Evolutionary conservation across 225 moss, liverwort and hornwort species (phyloP).

Genomic region (Thuidium tamariscinum): DNA sequence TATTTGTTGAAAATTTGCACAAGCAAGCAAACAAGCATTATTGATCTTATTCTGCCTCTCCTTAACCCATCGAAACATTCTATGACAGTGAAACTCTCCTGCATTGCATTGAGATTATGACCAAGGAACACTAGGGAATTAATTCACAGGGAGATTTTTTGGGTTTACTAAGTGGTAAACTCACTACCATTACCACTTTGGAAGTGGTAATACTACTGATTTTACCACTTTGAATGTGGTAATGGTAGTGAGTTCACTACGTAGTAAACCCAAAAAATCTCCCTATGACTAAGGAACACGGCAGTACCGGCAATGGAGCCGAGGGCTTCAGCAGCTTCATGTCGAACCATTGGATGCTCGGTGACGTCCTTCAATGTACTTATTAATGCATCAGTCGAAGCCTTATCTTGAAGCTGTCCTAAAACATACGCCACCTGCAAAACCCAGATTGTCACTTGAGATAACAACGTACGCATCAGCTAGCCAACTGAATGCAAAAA

Average conservation of each 20-base stretch:
- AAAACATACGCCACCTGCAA: slow-evolving; percentile 80
- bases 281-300: too few relatives aligned
- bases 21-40: not conserved
- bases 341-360: slow-evolving; percentile 92
- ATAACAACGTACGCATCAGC: not conserved
- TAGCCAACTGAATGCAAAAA: not conserved
- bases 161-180: too few relatives aligned
- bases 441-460: not conserved
- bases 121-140: not conserved
- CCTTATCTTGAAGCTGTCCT: slow-evolving; percentile 78
- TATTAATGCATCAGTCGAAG: slow-evolving; percentile 55
- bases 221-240: too few relatives aligned
- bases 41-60: not conserved
- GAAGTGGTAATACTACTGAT: too few relatives aligned
- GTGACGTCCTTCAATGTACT: slow-evolving; percentile 46
- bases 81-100: accelerated
- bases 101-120: not conserved
- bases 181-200: too few relatives aligned
- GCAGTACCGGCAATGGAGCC: slow-evolving; percentile 66
- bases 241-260: too few relatives aligned
- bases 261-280: too few relatives aligned
- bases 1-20: not conserved
- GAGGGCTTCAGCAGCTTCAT: slow-evolving; percentile 94
- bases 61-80: not conserved
- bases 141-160: too few relatives aligned